Conservation (phyloP, 495 filamentous ascomycete species). For the Aspergillus kassunensis region DNA sequence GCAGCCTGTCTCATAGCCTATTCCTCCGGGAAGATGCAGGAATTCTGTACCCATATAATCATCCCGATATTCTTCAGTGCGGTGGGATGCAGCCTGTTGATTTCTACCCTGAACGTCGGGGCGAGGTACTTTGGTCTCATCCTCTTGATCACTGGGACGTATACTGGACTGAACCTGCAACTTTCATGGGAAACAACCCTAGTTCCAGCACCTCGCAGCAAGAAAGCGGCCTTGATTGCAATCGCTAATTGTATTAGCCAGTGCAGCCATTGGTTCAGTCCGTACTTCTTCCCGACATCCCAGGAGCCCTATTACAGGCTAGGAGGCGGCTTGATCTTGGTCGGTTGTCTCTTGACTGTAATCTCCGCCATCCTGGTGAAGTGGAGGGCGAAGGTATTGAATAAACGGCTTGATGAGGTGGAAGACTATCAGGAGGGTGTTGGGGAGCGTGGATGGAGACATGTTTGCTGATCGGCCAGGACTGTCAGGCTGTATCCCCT, state of each 20-base stretch:
- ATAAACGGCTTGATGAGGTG: background rate
- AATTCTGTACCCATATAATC: background rate
- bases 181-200: slow-evolving; percentile 3
- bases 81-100: background rate
- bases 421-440: background rate
- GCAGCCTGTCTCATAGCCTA: background rate
- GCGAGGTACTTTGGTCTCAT: background rate
- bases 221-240: slow-evolving; percentile 1
- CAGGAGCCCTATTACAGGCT: slow-evolving; percentile 1
- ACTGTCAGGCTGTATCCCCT: too few species aligned
- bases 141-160: background rate
- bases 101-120: background rate
- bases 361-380: background rate
- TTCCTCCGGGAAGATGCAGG: background rate
- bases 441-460: slow-evolving; percentile 4
- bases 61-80: background rate
- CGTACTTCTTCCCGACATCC: background rate
- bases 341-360: background rate
- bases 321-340: background rate
- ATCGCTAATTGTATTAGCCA: slow-evolving; percentile 4
- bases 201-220: background rate
- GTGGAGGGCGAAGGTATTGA: background rate
- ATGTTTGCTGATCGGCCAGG: too few species aligned
- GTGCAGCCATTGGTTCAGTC: slow-evolving; percentile 5
- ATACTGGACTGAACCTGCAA: background rate